Evolutionary conservation across 2,329 filamentous ascomycete genomes (phyloP), one percentile per base, ranked within the genome.

Genomic region (Fusarium sp.): DNA sequence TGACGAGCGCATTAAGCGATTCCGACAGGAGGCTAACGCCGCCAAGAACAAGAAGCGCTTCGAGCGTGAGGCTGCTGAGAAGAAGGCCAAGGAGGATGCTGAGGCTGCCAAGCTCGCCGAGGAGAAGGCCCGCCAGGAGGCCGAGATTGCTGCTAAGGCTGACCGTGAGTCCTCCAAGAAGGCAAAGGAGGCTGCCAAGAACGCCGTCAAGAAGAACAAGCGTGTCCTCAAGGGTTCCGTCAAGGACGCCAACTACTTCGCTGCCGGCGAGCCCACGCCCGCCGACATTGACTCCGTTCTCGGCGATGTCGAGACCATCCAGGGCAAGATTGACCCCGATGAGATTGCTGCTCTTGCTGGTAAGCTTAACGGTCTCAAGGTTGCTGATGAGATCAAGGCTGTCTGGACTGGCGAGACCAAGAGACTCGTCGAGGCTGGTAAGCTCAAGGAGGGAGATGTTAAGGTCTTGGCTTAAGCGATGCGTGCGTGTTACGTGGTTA

Each of bases 161-260:
- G 91, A 94, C 66, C 93, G 93, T 77, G 95, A 96, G 77, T 89
- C 93, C 73, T 87, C 87, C 80, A 99, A 98, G 91, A 99, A 99
- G 90, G 92, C 93, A 70, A 99, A 98, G 88, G 96, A 99, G 85
- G 96, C 96, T 5, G 96, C 96, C 66, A 99, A 99, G 91, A 98
- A 95, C 81, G 96, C 96, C 20, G 93, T 96, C 80, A 99, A 99
- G 93, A 99, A 99, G 93, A 99, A 99, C 90, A 98, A 98, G 90
- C 94, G 96, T 88, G 93, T 98, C 54, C 91, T 99, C 79, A 95
- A 97, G 84, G 92, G 91, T 72, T 95, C 94, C 75, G 93, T 96
- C 85, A 99, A 99, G 89, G 96, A 99, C 77, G 95, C 94, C 80
- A 98, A 98, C 89, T 99, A 99, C 91, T 98, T 99, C 83, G 88